These are phyloP conservation scores for Ascochyta pisi DNA, from an alignment of 2,329 filamentous ascomycete species.

Conservation along the genomic window DNA sequence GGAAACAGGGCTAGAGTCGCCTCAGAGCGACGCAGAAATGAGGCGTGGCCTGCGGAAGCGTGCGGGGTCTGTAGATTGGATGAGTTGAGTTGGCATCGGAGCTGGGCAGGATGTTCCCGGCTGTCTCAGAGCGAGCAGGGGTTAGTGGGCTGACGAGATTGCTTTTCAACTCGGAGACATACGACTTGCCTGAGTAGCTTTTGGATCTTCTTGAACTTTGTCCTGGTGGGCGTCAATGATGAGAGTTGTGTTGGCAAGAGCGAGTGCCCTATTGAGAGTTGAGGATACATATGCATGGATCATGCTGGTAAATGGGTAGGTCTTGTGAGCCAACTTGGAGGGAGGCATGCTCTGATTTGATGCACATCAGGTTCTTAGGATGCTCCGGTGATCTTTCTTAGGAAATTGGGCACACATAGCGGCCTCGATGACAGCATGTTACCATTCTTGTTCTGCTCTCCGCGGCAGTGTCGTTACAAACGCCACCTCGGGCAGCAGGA, in stretches of 20 bases:
- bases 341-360: neutral
- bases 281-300: conserved; percentile 6
- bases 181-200: neutral
- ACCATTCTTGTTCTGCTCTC: neutral
- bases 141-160: conserved; percentile 7
- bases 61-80: conserved; percentile 12
- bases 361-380: neutral
- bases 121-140: conserved; percentile 13
- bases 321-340: neutral
- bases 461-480: neutral
- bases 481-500: conserved; percentile 3
- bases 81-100: conserved; percentile 6
- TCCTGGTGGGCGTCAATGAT: neutral
- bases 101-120: conserved; percentile 13
- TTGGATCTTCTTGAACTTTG: neutral
- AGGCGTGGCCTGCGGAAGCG: conserved; percentile 8
- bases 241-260: neutral
- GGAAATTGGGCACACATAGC: conserved; percentile 13
- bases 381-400: neutral
- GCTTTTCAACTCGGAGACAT: neutral
- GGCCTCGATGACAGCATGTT: conserved; percentile 1
- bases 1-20: neutral
- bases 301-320: conserved; percentile 2
- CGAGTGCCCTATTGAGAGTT: neutral
- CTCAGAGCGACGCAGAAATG: neutral